These are phyloP conservation scores for Nyssa sinensis DNA, from an alignment of 148 eudicot species.

Conservation along the genomic window DNA sequence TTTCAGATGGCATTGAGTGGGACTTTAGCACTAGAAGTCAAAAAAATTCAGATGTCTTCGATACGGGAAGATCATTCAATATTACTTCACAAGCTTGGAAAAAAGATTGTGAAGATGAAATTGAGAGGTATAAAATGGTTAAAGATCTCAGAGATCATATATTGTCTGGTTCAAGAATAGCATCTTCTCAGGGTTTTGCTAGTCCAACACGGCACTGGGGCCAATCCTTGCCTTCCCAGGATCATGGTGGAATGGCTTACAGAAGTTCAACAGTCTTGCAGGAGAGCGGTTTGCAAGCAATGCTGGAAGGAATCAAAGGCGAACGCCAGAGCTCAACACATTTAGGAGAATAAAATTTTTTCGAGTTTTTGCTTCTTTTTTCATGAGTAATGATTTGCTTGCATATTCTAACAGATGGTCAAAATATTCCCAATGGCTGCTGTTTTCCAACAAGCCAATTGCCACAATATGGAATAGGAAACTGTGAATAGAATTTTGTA, in stretches of 20 bases:
- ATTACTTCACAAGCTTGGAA: constrained; percentile 23
- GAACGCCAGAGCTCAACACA: constrained; percentile 3
- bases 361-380: constrained; percentile 8
- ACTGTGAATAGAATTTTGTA: constrained; percentile 29
- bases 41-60: constrained; percentile 30
- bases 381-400: constrained; percentile 10
- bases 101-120: constrained; percentile 42
- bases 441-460: background rate
- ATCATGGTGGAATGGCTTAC: no score
- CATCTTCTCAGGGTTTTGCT: constrained; percentile 22
- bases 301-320: background rate
- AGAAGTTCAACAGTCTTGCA: constrained; percentile 28
- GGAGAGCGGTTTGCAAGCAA: constrained; percentile 18
- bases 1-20: constrained; percentile 66
- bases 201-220: constrained; percentile 26
- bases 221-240: constrained; percentile 30
- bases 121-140: constrained; percentile 48
- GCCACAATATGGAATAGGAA: constrained; percentile 25
- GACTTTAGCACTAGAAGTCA: constrained; percentile 39
- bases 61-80: constrained; percentile 32
- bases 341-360: constrained; percentile 9
- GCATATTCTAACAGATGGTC: background rate
- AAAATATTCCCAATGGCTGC: background rate
- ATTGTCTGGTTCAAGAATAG: constrained; percentile 30
- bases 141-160: constrained; percentile 54